Evolutionary conservation across 2,329 filamentous ascomycete genomes (phyloP).

Genomic region (Orbilia oligospora): DNA sequence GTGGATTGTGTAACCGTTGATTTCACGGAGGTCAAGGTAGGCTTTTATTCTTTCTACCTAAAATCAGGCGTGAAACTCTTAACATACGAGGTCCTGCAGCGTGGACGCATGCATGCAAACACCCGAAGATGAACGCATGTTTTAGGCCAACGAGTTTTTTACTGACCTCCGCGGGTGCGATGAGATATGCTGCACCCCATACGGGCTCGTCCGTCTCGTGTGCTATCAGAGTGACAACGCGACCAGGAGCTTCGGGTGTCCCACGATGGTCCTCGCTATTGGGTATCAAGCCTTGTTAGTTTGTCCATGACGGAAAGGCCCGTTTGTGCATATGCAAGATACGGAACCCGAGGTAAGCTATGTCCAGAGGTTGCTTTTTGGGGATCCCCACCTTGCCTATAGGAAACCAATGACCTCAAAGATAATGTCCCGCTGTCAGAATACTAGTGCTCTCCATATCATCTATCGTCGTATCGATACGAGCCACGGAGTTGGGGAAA

Average conservation of each 20-base stretch:
- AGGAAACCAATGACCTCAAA: constrained; percentile 65
- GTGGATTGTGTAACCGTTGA: constrained; percentile 96
- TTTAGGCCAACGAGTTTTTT: constrained; percentile 38
- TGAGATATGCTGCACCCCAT: constrained; percentile 95
- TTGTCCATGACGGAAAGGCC: constrained; percentile 54
- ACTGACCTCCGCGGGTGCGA: constrained; percentile 76
- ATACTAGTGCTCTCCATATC: constrained; percentile 27
- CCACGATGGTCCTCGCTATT: constrained; percentile 92
- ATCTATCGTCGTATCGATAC: constrained; percentile 30
- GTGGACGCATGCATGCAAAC: constrained; percentile 25
- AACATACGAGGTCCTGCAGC: constrained; percentile 29
- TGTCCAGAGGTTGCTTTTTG: constrained; percentile 43
- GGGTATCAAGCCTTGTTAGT: constrained; percentile 50
- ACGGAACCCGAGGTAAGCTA: constrained; percentile 59
- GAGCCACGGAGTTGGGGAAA: constrained; percentile 57
- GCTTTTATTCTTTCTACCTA: constrained; percentile 60
- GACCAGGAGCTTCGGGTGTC: constrained; percentile 86
- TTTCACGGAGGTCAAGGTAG: constrained; percentile 89
- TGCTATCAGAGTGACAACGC: constrained; percentile 93
- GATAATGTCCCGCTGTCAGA: constrained; percentile 61
- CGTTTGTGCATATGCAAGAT: constrained; percentile 42
- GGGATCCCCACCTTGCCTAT: constrained; percentile 60
- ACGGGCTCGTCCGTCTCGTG: constrained; percentile 77
- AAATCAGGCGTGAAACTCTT: constrained; percentile 22
- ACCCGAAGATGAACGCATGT: constrained; percentile 30